Percentiles rank a stretch among this genome's conserved stretches.
These are phyloP conservation scores for Alternaria sp. DNA, from an alignment of 2,329 filamentous ascomycete genomes.

Conservation along the genomic window DNA sequence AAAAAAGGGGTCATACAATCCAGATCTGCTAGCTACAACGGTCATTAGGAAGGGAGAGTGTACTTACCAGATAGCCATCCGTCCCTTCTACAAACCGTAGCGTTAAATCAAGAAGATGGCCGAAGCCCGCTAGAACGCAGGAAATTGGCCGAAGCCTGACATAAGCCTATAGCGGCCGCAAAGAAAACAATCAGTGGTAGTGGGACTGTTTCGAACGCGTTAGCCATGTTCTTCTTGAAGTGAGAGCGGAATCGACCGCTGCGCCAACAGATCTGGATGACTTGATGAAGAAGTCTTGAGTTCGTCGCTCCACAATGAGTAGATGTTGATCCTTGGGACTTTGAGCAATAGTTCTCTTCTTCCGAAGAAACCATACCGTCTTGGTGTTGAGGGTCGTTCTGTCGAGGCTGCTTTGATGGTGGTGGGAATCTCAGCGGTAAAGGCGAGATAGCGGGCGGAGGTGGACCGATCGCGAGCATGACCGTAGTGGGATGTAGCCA, in stretches of 20 bases:
- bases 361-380: not conserved
- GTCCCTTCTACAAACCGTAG: not conserved
- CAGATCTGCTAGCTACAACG: not conserved
- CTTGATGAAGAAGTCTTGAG: not conserved
- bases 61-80: not conserved
- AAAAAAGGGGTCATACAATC: not conserved
- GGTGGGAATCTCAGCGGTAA: not conserved
- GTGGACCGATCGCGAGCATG: not conserved
- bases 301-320: not conserved
- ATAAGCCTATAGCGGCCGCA: not conserved
- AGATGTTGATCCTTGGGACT: not conserved
- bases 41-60: not conserved
- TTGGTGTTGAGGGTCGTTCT: not conserved
- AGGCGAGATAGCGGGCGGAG: not conserved
- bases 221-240: not conserved
- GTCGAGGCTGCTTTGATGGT: not conserved
- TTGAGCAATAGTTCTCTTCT: too few species aligned
- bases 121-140: not conserved
- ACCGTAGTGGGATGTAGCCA: not conserved
- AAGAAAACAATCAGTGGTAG: not conserved
- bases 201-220: constrained; percentile 8
- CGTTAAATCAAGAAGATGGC: not conserved
- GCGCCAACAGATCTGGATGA: constrained; percentile 6
- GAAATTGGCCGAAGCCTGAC: not conserved
- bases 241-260: not conserved